A percentile compares a stretch with the other conserved stretches of the same genome.
These are phyloP conservation scores for Suhomyces canberraensis DNA, from an alignment of 805 yeast species.

Conservation along the genomic window DNA sequence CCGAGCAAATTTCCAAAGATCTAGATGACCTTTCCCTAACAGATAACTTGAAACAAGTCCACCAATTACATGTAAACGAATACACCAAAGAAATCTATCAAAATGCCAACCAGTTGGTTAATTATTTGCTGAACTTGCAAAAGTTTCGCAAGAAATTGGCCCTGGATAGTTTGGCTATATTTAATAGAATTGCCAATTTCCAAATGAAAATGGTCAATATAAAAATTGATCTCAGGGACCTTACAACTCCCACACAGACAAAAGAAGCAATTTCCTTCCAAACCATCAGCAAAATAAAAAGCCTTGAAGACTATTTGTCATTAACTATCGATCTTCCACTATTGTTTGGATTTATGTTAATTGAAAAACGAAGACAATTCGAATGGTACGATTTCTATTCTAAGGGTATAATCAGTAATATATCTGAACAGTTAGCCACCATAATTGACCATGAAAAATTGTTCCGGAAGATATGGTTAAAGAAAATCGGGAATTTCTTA, in stretches of 20 bases:
- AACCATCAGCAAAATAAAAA: conserved; percentile 25
- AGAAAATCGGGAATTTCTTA: conserved; percentile 51
- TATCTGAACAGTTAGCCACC: conserved; percentile 57
- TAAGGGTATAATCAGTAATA: conserved; percentile 37
- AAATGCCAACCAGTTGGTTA: conserved; percentile 32
- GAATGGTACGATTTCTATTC: conserved; percentile 51
- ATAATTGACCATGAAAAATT: conserved; percentile 55
- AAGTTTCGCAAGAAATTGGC: conserved; percentile 28
- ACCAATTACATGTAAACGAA: conserved; percentile 18
- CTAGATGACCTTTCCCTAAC: conserved; percentile 14
- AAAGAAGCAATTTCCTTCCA: conserved; percentile 11
- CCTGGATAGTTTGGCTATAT: conserved; percentile 21
- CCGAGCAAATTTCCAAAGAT: conserved; percentile 15
- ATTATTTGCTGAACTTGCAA: conserved; percentile 28
- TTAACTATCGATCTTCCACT: conserved; percentile 65
- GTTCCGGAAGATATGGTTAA: conserved; percentile 59
- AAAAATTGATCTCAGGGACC: conserved; percentile 23
- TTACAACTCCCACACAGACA: conserved; percentile 18
- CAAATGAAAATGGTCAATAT: conserved; percentile 38
- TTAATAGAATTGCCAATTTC: conserved; percentile 30
- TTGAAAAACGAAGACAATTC: conserved; percentile 57
- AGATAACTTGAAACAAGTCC: conserved; percentile 16
- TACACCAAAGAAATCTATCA: conserved; percentile 26
- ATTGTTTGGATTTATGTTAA: conserved; percentile 63
- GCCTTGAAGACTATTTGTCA: conserved; percentile 36